Evolutionary conservation across 345 rosid genomes (phyloP), one percentile per base, ranked within the genome.

Genomic region (Pugionium dolabratum): DNA sequence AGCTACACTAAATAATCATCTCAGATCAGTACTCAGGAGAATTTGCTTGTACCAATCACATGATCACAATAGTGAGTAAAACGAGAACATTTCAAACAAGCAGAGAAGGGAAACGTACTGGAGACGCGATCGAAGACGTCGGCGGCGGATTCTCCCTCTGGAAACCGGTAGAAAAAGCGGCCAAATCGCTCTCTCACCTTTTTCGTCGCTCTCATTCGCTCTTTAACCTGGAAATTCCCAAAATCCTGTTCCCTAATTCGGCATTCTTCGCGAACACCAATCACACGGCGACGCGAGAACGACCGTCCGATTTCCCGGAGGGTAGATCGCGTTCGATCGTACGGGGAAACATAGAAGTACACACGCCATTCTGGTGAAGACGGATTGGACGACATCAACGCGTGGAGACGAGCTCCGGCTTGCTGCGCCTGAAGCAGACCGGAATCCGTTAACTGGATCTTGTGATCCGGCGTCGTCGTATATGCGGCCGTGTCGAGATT

Each of bases 111-210:
- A 33, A 52, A 65, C 85, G 9, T 84, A 90, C 99, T 85, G 5
- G 99, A 94, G 68, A 94, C 91, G 8, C 97, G 99, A 72, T 94
- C 99, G 54, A 83, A 94, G 49, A 94, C 97, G 54, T 94, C 99
- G 48, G 99, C 96, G 48, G 96, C 97, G 37, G 99, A 94, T 72
- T 94, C 99, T 32, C 99, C 99, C 60, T 94, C 99, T n/a, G 96
- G 97, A 56, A 94, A 94, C 30, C 99, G 81, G 49, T 85, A 94
- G 54, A 83, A 94, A 70, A 88, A 94, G 35, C 99, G 76, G 2
- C 96, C 99, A 66, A 90, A 94, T 33, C 74, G 67, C 75, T 86
- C 88, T 59, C 97, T 78, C 0, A 85, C 78, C 79, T 83, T 83
- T 66, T 88, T 90, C 27, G 88, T 82, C 31, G 18, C 76, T 62